A percentile compares a stretch with the other conserved stretches of the same genome.
Evolutionary conservation across 495 filamentous ascomycete species (phyloP).

Genomic region (Bacidia gigantensis): DNA sequence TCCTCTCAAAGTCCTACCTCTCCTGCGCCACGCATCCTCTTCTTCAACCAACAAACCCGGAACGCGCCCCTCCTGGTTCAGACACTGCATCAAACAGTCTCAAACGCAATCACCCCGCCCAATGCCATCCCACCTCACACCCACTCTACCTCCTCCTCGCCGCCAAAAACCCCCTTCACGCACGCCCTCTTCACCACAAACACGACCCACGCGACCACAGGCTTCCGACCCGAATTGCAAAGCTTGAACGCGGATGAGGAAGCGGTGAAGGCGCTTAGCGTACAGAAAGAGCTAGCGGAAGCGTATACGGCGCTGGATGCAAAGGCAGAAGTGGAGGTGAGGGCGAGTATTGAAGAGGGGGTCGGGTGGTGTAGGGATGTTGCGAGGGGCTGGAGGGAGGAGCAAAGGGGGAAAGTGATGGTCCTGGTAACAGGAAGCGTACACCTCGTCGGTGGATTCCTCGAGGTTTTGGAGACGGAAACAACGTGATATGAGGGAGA

Average conservation of each 20-base stretch:
- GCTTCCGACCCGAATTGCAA: conserved; percentile 65
- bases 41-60: conserved; percentile 94
- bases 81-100: conserved; percentile 53
- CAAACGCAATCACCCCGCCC: conserved; percentile 19
- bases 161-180: conserved; percentile 45
- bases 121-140: too few relatives aligned
- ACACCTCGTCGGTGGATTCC: conserved; percentile 70
- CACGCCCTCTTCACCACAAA: conserved; percentile 86
- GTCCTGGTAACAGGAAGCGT: conserved; percentile 69
- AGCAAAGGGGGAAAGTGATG: conserved; percentile 22
- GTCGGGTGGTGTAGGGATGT: conserved; percentile 51
- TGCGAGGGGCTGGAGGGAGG: conserved; percentile 23
- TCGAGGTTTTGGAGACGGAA: conserved; percentile 53
- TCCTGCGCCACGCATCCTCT: conserved; percentile 42
- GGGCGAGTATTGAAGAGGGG: conserved; percentile 75
- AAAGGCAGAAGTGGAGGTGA: conserved; percentile 44
- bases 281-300: conserved; percentile 60
- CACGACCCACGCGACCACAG: conserved; percentile 55
- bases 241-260: conserved; percentile 55
- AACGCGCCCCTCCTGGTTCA: conserved; percentile 52
- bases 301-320: conserved; percentile 59
- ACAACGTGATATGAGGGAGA: too few relatives aligned
- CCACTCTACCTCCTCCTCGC: neutral
- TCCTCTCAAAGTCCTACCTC: neutral
- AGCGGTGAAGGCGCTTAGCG: conserved; percentile 52